These are phyloP conservation scores for Naganishia onofrii DNA, from an alignment of 768 basidiomycete genomes.

Conservation along the genomic window DNA sequence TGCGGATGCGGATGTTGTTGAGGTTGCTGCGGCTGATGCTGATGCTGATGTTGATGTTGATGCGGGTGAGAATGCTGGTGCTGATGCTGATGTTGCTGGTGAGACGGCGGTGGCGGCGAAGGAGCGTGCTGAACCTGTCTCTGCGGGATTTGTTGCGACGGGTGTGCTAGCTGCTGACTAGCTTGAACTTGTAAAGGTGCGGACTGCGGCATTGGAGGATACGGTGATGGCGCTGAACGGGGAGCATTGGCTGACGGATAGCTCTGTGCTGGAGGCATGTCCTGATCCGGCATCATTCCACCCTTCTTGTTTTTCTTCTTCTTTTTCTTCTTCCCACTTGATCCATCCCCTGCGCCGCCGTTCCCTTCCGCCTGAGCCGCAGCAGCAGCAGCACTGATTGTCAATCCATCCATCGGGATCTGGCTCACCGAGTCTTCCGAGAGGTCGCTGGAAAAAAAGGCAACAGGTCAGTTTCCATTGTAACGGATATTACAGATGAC, in stretches of 20 bases:
- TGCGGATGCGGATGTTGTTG: constrained; percentile 45
- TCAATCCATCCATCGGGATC: constrained; percentile 13
- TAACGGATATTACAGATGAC: neutral
- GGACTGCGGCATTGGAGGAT: constrained; percentile 38
- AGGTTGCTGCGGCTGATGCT: constrained; percentile 38
- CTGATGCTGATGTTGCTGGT: constrained; percentile 32
- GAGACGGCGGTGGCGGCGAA: constrained; percentile 33
- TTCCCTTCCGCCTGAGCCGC: neutral
- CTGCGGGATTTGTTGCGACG: neutral
- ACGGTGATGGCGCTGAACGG: constrained; percentile 33
- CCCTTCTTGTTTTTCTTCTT: constrained; percentile 54
- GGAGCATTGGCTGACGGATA: neutral
- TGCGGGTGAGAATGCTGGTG: constrained; percentile 10
- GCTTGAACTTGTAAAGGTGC: constrained; percentile 41
- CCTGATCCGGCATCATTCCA: constrained; percentile 48
- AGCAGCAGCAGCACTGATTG: constrained; percentile 6
- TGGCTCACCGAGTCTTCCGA: constrained; percentile 24
- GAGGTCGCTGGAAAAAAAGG: neutral
- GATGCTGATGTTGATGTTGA: constrained; percentile 33
- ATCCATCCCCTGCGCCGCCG: neutral
- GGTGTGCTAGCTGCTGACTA: constrained; percentile 47
- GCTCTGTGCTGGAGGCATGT: constrained; percentile 29
- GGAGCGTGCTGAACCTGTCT: neutral
- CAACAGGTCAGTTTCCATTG: neutral
- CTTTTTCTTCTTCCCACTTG: constrained; percentile 56